Conservation (phyloP, 768 basidiomycete species). For the Lactarius hatsudake region DNA sequence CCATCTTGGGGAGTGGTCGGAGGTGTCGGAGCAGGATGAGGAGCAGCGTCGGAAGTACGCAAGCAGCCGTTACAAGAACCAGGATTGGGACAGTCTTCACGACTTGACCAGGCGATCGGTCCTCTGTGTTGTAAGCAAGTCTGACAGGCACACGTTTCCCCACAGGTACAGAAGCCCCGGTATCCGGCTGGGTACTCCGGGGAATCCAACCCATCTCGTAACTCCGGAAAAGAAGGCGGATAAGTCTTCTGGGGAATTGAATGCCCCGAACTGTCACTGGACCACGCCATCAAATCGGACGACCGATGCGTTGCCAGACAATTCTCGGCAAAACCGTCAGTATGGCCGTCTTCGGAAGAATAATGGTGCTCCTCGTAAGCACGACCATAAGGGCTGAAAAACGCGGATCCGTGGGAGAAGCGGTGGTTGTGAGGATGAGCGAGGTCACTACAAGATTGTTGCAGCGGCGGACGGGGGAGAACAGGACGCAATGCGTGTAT, state of each 20-base stretch:
- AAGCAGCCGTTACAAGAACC: constrained; percentile 22
- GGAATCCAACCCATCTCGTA: constrained; percentile 18
- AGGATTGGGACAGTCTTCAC: constrained; percentile 21
- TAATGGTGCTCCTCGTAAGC: constrained; percentile 54
- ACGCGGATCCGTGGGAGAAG: constrained; percentile 43
- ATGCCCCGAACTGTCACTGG: constrained; percentile 21
- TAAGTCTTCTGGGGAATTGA: constrained; percentile 10
- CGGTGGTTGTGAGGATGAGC: constrained; percentile 38
- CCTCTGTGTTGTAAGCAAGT: constrained; percentile 27
- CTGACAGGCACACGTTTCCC: constrained; percentile 23
- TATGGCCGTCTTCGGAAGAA: constrained; percentile 31
- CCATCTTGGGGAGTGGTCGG: constrained; percentile 27
- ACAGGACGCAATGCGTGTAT: constrained; percentile 53
- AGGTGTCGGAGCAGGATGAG: constrained; percentile 26
- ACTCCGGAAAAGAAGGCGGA: constrained; percentile 11
- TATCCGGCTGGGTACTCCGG: constrained; percentile 20
- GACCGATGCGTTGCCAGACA: constrained; percentile 4
- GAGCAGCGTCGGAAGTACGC: constrained; percentile 17
- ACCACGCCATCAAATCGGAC: constrained; percentile 22
- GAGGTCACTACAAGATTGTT: constrained; percentile 37
- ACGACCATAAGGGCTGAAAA: constrained; percentile 66
- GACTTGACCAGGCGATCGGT: constrained; percentile 23
- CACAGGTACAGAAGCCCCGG: constrained; percentile 25
- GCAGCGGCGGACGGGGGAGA: constrained; percentile 53
- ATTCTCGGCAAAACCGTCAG: constrained; percentile 19